Conservation (phyloP, 352 stramenopile species). For the Pythium pectinolyticum region DNA sequence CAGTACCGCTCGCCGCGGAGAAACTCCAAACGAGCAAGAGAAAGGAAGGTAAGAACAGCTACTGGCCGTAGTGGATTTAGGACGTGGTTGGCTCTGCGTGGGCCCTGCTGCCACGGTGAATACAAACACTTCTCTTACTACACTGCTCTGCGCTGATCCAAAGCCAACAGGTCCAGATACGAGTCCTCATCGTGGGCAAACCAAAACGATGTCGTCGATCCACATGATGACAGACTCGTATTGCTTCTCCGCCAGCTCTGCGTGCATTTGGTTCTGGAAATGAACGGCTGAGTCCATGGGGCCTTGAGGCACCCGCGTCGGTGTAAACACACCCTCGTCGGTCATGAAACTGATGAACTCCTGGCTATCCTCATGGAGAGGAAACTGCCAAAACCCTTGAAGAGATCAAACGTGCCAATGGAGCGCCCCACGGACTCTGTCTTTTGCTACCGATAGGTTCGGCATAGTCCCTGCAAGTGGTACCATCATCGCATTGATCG, state of each 20-base stretch:
- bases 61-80: no score
- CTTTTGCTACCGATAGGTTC: background rate
- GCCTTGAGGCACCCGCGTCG: conserved; percentile 7
- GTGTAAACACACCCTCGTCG: conserved; percentile 13
- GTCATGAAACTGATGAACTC: conserved; percentile 24
- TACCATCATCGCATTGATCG: background rate
- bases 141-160: no score
- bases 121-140: no score
- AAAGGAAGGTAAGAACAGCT: no score
- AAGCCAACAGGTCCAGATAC: no score
- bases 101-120: no score
- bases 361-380: conserved; percentile 1
- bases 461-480: background rate
- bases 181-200: no score
- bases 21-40: no score
- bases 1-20: no score
- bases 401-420: conserved; percentile 6
- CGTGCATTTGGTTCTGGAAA: conserved; percentile 18
- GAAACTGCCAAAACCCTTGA: conserved; percentile 28
- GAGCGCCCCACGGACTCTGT: background rate
- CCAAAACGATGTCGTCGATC: conserved; percentile 8
- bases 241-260: background rate
- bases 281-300: conserved; percentile 3
- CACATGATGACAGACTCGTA: conserved; percentile 4
- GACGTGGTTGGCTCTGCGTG: no score